phyloP scores from a whole-genome alignment of 2,329 filamentous ascomycete species.

The Aspergillus piperis region DNA sequence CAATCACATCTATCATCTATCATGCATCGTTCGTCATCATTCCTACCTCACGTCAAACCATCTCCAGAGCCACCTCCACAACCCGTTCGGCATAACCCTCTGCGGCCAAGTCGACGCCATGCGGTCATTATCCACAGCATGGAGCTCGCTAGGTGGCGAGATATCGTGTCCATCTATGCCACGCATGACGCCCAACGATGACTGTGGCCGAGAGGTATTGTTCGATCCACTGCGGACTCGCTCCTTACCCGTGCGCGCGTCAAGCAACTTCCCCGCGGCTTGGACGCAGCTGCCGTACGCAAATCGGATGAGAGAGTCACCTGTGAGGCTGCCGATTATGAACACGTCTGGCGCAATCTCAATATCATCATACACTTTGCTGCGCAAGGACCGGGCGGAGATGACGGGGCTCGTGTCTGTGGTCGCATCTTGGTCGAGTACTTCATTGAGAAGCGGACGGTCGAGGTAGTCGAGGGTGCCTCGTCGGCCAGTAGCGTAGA shows the following conservation, averaged over 20 bases:
- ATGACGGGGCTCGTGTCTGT: conserved; percentile 38
- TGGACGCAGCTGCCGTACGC: conserved; percentile 61
- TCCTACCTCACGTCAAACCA: conserved; percentile 13
- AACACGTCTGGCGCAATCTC: conserved; percentile 57
- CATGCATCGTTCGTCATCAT: conserved; percentile 3
- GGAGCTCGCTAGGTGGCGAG: conserved; percentile 6
- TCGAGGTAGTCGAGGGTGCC: conserved; percentile 57
- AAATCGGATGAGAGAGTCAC: conserved; percentile 62
- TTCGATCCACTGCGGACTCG: conserved; percentile 10
- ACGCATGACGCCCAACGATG: conserved; percentile 38
- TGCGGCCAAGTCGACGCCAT: neutral
- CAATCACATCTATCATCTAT: conserved; percentile 10
- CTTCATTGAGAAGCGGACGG: conserved; percentile 48
- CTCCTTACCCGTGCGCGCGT: conserved; percentile 20
- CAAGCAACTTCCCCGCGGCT: conserved; percentile 55
- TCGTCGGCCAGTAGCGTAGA: conserved; percentile 59
- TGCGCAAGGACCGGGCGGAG: conserved; percentile 56
- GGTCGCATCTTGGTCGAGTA: conserved; percentile 37
- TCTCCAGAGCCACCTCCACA: conserved; percentile 18
- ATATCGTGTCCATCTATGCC: conserved; percentile 41
- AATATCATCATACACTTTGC: conserved; percentile 53
- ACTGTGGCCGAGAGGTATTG: conserved; percentile 12
- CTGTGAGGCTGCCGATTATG: conserved; percentile 60
- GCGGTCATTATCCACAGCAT: neutral
- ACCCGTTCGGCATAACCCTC: conserved; percentile 5